Evolutionary conservation across 1,139 yeast genomes (phyloP), one percentile per base, ranked within the genome.

Genomic region (Candida sp.): DNA sequence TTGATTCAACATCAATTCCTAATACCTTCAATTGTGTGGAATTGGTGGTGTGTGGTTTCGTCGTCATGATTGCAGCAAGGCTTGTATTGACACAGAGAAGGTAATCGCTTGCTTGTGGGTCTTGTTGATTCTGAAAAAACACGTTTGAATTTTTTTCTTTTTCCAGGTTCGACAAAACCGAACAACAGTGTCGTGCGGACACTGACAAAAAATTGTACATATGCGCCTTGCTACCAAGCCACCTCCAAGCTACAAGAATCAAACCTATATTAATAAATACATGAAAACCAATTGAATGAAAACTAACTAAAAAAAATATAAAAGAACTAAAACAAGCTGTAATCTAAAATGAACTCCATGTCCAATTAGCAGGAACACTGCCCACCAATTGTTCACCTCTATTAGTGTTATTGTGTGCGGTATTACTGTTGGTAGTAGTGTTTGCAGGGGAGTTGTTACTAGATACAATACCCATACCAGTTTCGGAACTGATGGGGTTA

Each of bases 321-420:
- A 34, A 45, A 22, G 30, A 41, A 46, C 3, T 17, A 11, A 33
- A 37, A 22, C 30, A 38, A 38, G 28, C 12, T 26, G 11, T n/a
- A 12, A 26, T 42, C 43, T 58, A 85, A 60, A 85, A 85, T 12
- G 89, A 84, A 59, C 88, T 83, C 92, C 92, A 86, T 60, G 86
- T 85, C 91, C 91, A 86, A 60, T 86, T 87, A n/a, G 86, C 88
- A 5, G 91, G 91, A 34, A 86, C 83, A 52, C 84, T 79, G 4
- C 85, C 85, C n/a, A 75, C 84, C 41, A 71, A 48, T 53, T 66
- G 75, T 17, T 70, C 75, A 41, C 54, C 56, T 50, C 67, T 57
- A 49, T 60, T 58, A 33, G 17, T 41, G n/a, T 30, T 31, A 38
- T 30, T 38, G 8, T 17, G 5, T 38, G 30, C 30, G 4, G 26